Evolutionary conservation across 108 stramenopile genomes (phyloP).

Genomic region (Cyclotella baltica): DNA sequence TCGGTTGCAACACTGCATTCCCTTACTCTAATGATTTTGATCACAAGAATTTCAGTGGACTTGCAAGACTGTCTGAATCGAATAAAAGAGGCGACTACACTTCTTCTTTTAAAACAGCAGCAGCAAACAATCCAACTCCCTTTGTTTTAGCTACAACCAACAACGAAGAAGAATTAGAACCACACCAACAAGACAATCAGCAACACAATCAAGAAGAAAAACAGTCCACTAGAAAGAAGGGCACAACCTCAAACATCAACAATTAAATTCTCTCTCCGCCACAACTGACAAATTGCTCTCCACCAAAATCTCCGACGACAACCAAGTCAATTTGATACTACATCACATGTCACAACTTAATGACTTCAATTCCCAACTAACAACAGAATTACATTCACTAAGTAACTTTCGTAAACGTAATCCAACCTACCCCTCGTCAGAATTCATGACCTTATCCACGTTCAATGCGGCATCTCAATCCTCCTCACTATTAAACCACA

Average conservation of each 20-base stretch:
- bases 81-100: background rate
- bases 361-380: conserved; percentile 9
- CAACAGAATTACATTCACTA: conserved; percentile 23
- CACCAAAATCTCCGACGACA: background rate
- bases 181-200: background rate
- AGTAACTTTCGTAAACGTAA: conserved; percentile 35
- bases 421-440: conserved; percentile 35
- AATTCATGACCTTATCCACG: conserved; percentile 29
- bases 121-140: too few relatives aligned
- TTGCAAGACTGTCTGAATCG: background rate
- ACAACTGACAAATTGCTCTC: conserved; percentile 2
- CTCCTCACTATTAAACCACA: conserved; percentile 11
- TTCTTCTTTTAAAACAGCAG: background rate
- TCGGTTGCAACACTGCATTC: background rate
- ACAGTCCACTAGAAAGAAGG: background rate
- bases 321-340: conserved; percentile 10
- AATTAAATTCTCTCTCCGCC: conserved; percentile 6
- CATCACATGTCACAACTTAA: conserved; percentile 31
- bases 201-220: background rate
- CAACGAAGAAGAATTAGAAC: too few relatives aligned
- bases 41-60: too few relatives aligned
- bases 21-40: too few relatives aligned
- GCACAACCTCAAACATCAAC: conserved; percentile 6
- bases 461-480: conserved; percentile 16
- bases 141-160: too few relatives aligned